phyloP scores from a whole-genome alignment of 169 alveolate genomes.

The Ichthyophthirius multifiliis region DNA sequence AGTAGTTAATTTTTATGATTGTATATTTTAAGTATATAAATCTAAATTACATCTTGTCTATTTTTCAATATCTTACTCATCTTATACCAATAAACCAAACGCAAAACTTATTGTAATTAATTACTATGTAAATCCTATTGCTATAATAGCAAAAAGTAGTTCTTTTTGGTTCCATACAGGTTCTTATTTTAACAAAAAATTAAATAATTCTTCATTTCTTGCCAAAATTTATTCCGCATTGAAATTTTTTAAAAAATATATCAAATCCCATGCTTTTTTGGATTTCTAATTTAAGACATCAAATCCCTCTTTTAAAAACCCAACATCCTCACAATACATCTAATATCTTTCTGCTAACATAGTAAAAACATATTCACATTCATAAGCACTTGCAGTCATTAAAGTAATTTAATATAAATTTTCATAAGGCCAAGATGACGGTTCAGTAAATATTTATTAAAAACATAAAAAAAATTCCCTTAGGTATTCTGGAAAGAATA shows the following conservation, averaged over 20 bases:
- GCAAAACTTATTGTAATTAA: not conserved
- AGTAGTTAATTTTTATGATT: not conserved
- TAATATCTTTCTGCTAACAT: not conserved
- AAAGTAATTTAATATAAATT: not conserved
- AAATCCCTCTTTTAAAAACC: not conserved
- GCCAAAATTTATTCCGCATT: not conserved
- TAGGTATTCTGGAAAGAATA: not conserved
- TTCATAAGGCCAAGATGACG: conserved; percentile 4
- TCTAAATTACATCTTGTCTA: not conserved
- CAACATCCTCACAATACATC: not conserved
- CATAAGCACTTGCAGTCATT: conserved; percentile 8
- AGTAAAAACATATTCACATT: not conserved
- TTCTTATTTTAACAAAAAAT: not conserved
- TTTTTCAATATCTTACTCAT: not conserved
- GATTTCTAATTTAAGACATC: not conserved
- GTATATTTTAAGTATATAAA: not conserved
- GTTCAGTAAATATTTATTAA: not conserved
- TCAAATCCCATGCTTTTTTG: conserved; percentile 6
- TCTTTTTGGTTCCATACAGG: conserved; percentile 6
- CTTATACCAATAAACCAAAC: not conserved
- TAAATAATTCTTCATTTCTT: not conserved
- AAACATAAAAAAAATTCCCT: not conserved
- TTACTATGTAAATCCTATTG: not conserved
- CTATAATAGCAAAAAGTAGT: not conserved
- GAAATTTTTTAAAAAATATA: not conserved